A percentile compares a stretch with the other conserved stretches of the same genome.
These are phyloP conservation scores for Chloroidium sp. DNA, from an alignment of 163 green algal genomes.

Conservation along the genomic window DNA sequence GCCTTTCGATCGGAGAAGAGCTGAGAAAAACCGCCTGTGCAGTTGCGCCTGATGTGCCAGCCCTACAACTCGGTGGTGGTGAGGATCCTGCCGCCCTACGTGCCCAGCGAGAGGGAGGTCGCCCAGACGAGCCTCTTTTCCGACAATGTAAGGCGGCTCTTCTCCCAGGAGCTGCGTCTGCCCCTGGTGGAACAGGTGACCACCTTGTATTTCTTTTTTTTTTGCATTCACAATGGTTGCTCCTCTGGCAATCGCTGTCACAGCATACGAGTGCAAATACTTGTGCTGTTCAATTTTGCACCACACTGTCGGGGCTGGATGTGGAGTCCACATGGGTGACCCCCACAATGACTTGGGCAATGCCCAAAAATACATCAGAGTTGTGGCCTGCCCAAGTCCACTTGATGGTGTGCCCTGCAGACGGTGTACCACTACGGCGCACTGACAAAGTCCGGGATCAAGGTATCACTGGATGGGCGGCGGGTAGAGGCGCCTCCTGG, in stretches of 20 bases:
- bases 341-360: neutral
- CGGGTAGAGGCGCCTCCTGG: conserved; percentile 21
- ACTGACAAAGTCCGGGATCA: conserved; percentile 18
- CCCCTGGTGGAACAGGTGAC: conserved; percentile 19
- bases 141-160: conserved; percentile 32
- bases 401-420: conserved; percentile 2
- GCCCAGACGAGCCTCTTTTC: conserved; percentile 32
- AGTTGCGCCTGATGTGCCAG: conserved; percentile 29
- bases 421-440: conserved; percentile 20
- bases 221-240: neutral
- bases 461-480: conserved; percentile 22
- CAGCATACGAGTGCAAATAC: too few relatives aligned
- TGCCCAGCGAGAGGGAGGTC: conserved; percentile 27
- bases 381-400: neutral
- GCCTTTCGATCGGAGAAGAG: neutral
- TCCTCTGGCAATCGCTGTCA: too few relatives aligned
- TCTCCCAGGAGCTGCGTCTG: neutral
- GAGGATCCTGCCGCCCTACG: conserved; percentile 30
- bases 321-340: neutral
- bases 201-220: neutral
- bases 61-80: conserved; percentile 15
- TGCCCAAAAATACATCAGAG: neutral
- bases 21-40: neutral
- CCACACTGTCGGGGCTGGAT: neutral
- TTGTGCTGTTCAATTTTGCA: neutral